Base-by-base conservation (phyloP, 1,284 basidiomycete genomes). In the Ceratorhiza oryzae-sativae region DNA sequence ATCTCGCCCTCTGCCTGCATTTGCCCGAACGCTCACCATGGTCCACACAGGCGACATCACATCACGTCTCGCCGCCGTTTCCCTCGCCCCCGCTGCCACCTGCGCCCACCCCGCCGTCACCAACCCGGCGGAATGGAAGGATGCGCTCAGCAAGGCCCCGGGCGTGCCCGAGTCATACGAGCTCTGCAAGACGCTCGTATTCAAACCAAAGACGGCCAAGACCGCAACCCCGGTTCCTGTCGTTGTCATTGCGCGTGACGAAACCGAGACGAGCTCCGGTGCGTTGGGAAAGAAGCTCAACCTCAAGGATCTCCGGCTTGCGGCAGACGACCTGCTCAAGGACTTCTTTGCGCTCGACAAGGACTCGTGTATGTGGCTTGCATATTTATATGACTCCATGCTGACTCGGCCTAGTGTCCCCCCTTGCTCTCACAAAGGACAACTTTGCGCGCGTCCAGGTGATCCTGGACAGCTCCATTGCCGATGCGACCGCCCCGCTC, bases 131-230 rank as follows among this genome's bases (percentile, higher is more conserved):
- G 79, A 86, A 53, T 93, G 91, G 92, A 85, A 85, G 75, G 86
- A 88, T 62, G 85, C 87, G 42, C 80, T 93, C 76, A 82, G 84
- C 34, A 55, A 70, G 23, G 60, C 73, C 13, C 65, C 74, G 13
- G 72, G 72, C 25, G 71, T 73, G 39, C 90, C 91, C 1, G 79
- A 81, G 62, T 81, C 83, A 5, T 92, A 90, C 78, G 86, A 91
- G 78, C 83, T 92, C 76, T 85, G 90, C 79, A 94, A 95, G 81
- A 92, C 90, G 41, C 87, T 95, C 76, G 90, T 94, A 68, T 94
- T 92, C 87, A 95, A 95, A 79, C 93, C 93, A 42, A 94, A 94
- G 81, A 94, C 94, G 0, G 91, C 95, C 59, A 97, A 97, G 82
- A 86, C 87, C 0, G 94, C 92, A 5, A 88, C 87, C 30, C 89